Evolutionary conservation across 148 eudicot species (phyloP), one percentile per base, ranked within the genome.

Genomic region (Chenopodium quinoa): DNA sequence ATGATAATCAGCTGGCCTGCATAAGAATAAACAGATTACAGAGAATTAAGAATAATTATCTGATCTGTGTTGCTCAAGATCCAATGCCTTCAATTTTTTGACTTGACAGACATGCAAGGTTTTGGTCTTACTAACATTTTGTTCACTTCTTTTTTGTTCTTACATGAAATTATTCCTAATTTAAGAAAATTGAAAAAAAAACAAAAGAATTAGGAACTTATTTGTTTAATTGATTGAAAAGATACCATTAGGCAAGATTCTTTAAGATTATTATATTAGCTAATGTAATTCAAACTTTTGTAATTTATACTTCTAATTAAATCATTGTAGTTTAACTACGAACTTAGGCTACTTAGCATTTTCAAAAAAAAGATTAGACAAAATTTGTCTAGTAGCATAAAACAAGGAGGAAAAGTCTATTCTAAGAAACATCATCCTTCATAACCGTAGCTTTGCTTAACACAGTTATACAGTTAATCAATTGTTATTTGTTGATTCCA

Each of bases 71-170:
- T 44, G 72, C 78, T 82, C 84, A 44, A 69, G 84, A 82, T 82
- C 84, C 84, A 31, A 82, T 82, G 84, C 62, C 27, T 46, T 56
- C 47, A 71, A 46, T 6, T 60, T 25, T 71, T 64, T 82, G 84
- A 82, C 80, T 40, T 60, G 83, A 80, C 83, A 80, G 83, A 74
- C 69, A 73, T 73, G 73, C 83, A 80, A 63, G 20, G 19, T 17
- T 80, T 74, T 68, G 40, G 46, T 74, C 64, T 81, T 81, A 75
- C 22, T 50, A 29, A n/a, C 78, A 29, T 32, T 81, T 46, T 76
- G 44, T 60, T 82, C 62, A 14, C 47, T 82, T 77, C 62, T 25
- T 20, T 54, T 10, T 46, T 69, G 67, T 76, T 76, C 54, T 44
- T 65, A 77, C 74, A 34, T 76, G 60, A 37, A 82, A 34, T 56